These are phyloP conservation scores for Phyllosticta citriasiana DNA, from an alignment of 2,329 filamentous ascomycete genomes.

Conservation along the genomic window DNA sequence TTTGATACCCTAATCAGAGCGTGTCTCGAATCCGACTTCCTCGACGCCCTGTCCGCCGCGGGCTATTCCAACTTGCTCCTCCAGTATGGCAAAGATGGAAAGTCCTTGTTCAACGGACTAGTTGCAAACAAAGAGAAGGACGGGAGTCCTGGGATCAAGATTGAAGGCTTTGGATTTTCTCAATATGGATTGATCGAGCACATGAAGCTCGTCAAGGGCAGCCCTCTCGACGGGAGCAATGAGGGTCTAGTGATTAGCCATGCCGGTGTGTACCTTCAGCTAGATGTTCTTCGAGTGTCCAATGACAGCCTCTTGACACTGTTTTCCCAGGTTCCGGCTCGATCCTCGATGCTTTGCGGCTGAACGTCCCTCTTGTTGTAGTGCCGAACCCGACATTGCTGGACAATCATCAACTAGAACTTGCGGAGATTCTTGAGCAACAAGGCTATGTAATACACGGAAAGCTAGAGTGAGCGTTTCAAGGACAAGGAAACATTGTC, in stretches of 20 bases:
- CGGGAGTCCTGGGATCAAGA: constrained; percentile 19
- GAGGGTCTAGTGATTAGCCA: constrained; percentile 78
- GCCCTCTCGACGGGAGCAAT: constrained; percentile 23
- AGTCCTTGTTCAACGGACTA: constrained; percentile 35
- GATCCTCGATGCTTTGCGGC: constrained; percentile 70
- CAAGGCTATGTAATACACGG: constrained; percentile 72
- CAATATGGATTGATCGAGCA: constrained; percentile 46
- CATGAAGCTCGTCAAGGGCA: constrained; percentile 46
- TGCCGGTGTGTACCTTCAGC: constrained; percentile 52
- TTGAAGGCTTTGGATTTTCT: constrained; percentile 59
- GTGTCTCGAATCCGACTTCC: constrained; percentile 52
- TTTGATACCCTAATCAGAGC: constrained; percentile 64
- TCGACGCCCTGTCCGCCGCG: constrained; percentile 46
- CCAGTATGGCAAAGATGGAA: constrained; percentile 68
- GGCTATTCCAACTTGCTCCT: constrained; percentile 64
- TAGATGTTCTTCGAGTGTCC: background rate
- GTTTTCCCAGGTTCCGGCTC: constrained; percentile 67
- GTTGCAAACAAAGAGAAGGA: constrained; percentile 1
- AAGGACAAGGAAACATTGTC: background rate
- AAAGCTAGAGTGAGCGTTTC: constrained; percentile 46
- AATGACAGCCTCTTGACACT: background rate
- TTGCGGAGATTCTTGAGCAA: constrained; percentile 64
- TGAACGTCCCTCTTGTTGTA: constrained; percentile 69
- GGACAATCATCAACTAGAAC: constrained; percentile 83
- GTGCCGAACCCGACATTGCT: constrained; percentile 76